Base-by-base conservation (phyloP, 2,329 filamentous ascomycete genomes). In the Aspergillus terreus region DNA sequence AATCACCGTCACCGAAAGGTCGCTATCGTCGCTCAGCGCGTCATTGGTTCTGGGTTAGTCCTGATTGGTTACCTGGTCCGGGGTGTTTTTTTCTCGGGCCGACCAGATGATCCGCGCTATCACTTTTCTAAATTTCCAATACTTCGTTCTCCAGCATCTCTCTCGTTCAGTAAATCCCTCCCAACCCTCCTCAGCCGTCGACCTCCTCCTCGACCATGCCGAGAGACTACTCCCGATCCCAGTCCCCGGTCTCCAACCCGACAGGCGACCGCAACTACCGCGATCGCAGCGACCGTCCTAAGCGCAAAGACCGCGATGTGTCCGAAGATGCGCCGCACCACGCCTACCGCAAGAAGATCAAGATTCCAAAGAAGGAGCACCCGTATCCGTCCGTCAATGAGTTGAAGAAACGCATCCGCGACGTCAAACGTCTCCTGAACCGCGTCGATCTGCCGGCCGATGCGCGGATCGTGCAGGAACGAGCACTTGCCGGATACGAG, bases 391-490 rank as follows among this genome's bases (percentile, higher is more conserved):
- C 71, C 12, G 58, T 78, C 49, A 78, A 78, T 60, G 76, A 78
- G 12, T 69, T 83, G 51, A 83, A 82, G 59, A 74, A 71, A 53
- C 76, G 78, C 21, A 81, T 84, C 53, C 79, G 82, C 38, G 77
- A 81, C 58, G 67, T 82, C 35, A 78, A 73, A 54, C 77, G 82
- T 7, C 70, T 82, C 0, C 74, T 84, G 27, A 71, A 73, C 21
- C 74, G 64, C 40, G 50, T 71, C 14, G 73, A 77, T 35, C 70
- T 85, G 49, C 78, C 81, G 2, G 78, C 80, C 19, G 78, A 80
- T 57, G 73, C 80, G 15, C 75, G 80, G 32, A 72, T 83, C 33
- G 76, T 82, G 52, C 80, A 83, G 58, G 83, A 85, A 64, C 76
- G 83, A 42, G 82, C 82, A 45, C 63, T 86, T 21, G 73, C 74